Base-by-base conservation (phyloP, 192 early-diverging fungal species). In the Entomortierella beljakovae region DNA sequence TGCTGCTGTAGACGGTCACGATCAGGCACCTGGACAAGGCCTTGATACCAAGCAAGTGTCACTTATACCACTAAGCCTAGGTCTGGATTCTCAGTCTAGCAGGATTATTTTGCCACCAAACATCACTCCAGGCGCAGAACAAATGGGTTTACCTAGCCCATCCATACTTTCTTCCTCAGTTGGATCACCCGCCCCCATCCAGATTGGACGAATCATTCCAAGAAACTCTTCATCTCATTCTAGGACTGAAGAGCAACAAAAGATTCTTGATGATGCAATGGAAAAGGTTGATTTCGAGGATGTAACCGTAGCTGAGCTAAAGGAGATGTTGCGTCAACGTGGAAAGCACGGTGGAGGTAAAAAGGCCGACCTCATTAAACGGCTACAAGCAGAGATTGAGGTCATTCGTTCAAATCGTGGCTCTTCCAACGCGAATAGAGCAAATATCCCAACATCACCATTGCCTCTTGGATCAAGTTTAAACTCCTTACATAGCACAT, bases 261-360 rank as follows among this genome's bases (percentile, higher is more conserved):
- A 70, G 23, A 70, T 80, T 50, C 66, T 93, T 25, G 88, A 94
- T 67, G 86, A 90, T 49, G 85, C 88, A 32, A 81, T 94, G 57
- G 83, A 85, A 49, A 82, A 76, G 15, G 85, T 89, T 8, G 84
- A 93, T 40, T 92, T 93, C 80, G 87, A 92, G 33, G 92, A 93
- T 70, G 88, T 93, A 20, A 93, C 92, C 0, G 92, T 93, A 0
- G 76, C 84, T 6, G 92, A 93, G 71, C 76, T 93, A 20, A 93
- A 93, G 58, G 91, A 93, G 42, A 88, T 92, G 83, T 68, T 93
- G 26, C 63, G 90, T 32, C 83, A 89, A 55, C 85, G 92, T 28
- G 87, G 90, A 1, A 87, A 91, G 53, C 90, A 88, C 18, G 87
- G 88, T 13, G 85, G 87, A 20, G 92, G 92, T 16, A 92, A 92